Base-by-base conservation (phyloP, 2,329 filamentous ascomycete species). In the Pseudogymnoascus sp. region DNA sequence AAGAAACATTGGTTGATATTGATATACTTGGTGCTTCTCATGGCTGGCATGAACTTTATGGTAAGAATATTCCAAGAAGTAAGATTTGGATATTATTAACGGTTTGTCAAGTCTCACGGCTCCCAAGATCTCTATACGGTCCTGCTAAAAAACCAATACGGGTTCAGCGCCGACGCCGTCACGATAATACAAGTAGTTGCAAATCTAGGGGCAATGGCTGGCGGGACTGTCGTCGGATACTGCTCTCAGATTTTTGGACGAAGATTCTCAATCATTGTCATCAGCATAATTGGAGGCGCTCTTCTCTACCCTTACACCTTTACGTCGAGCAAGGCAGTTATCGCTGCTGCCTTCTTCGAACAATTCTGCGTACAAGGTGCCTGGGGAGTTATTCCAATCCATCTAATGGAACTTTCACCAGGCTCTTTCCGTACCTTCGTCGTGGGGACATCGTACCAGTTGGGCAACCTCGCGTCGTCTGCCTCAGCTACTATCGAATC, bases 241-340 rank as follows among this genome's bases (percentile, higher is more conserved):
- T 79, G 78, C 65, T 88, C 84, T 21, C 87, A 90, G 73, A 85
- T 88, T 33, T 82, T 90, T 49, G 88, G 88, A 3, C 85, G 88
- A 3, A 82, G 88, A 1, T 79, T 90, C 69, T 85, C 81, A 67
- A 90, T 91, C 70, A 83, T 91, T 52, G 75, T 82, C 61, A 86
- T 87, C 71, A 84, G 81, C 68, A 67, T 85, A 41, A 65, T 83
- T 63, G 90, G 91, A 23, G 90, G 89, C 33, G 90, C 90, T 0
- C 77, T 96, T 1, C 79, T 96, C 1, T 95, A 96, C 72, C 91
- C 92, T 0, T 96, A 96, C 75, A 89, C 86, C 0, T 95, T 91
- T 69, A 80, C 86, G 9, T 77, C 77, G 1, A 80, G 76, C 67
- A 77, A 86, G 5, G 78, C 79, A 11, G 79, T 96, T 69, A 92